These are phyloP conservation scores for Filosporella fistucella DNA, from an alignment of 495 filamentous ascomycete species.

Conservation along the genomic window DNA sequence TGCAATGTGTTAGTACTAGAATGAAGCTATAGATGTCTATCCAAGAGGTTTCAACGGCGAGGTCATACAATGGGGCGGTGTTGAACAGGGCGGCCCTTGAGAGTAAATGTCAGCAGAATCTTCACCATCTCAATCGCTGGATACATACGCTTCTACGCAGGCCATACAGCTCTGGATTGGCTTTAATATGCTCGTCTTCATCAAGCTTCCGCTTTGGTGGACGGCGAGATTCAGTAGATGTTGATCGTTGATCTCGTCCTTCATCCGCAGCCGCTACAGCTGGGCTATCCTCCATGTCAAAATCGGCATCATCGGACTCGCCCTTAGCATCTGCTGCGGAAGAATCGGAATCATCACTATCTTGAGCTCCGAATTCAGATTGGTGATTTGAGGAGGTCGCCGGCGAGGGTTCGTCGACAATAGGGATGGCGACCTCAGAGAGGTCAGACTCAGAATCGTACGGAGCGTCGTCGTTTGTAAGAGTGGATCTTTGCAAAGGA, in stretches of 20 bases:
- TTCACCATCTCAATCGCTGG: slow-evolving; percentile 41
- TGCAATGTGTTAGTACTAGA: slow-evolving; percentile 16
- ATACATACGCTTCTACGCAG: slow-evolving; percentile 79
- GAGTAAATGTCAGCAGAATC: slow-evolving; percentile 17
- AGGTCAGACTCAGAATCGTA: slow-evolving; percentile 49
- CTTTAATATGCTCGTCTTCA: slow-evolving; percentile 74
- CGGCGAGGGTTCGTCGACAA: slow-evolving; percentile 26
- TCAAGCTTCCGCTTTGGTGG: slow-evolving; percentile 71
- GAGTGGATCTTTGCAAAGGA: slow-evolving; percentile 33
- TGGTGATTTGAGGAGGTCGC: slow-evolving; percentile 22
- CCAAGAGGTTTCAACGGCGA: neutral
- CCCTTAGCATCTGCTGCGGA: slow-evolving; percentile 58
- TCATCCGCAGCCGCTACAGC: slow-evolving; percentile 42
- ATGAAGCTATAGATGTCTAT: neutral
- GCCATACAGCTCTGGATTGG: slow-evolving; percentile 95
- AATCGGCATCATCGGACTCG: slow-evolving; percentile 78
- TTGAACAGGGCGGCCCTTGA: slow-evolving; percentile 45
- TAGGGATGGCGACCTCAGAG: slow-evolving; percentile 42
- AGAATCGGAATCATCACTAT: slow-evolving; percentile 46
- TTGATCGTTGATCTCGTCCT: slow-evolving; percentile 52
- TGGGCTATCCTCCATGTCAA: slow-evolving; percentile 60
- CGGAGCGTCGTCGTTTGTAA: slow-evolving; percentile 33
- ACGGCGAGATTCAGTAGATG: slow-evolving; percentile 59
- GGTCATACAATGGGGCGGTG: slow-evolving; percentile 45
- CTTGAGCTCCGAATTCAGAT: slow-evolving; percentile 30